Conservation (phyloP, 2,329 filamentous ascomycete species). For the Alternaria sp. region DNA sequence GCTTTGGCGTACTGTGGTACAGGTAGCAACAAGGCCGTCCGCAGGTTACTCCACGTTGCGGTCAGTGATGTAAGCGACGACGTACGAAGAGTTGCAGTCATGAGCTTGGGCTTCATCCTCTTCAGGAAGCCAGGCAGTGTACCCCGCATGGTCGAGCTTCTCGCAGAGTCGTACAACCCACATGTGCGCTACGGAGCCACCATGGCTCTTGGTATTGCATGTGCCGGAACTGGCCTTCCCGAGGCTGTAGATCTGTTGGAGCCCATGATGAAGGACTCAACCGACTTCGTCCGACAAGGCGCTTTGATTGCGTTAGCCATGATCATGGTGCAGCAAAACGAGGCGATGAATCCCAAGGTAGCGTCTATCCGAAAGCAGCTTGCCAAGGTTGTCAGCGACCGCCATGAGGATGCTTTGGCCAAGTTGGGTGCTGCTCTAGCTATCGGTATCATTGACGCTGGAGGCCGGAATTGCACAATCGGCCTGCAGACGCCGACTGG, state of each 20-base stretch:
- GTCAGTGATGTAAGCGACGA: conserved; percentile 99
- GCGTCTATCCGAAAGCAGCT: conserved; percentile 89
- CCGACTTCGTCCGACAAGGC: conserved; percentile 97
- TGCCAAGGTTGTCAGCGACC: conserved; percentile 91
- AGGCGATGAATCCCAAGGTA: conserved; percentile 98
- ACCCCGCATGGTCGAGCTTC: conserved; percentile 96
- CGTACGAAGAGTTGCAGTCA: conserved; percentile 92
- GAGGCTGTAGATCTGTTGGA: conserved; percentile 97
- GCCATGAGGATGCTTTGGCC: conserved; percentile 98
- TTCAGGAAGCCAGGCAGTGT: conserved; percentile 98
- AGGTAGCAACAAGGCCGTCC: conserved; percentile 97
- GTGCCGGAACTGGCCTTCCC: conserved; percentile 92
- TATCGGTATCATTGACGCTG: conserved; percentile 96
- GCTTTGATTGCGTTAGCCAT: conserved; percentile 93
- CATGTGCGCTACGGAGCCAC: conserved; percentile 97
- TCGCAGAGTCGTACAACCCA: conserved; percentile 98
- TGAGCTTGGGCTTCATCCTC: conserved; percentile 97
- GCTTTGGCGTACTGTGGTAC: conserved; percentile 97
- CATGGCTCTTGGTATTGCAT: conserved; percentile 98
- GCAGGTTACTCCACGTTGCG: conserved; percentile 92
- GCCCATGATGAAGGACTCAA: conserved; percentile 99
- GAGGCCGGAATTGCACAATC: conserved; percentile 97
- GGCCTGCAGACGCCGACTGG: conserved; percentile 97
- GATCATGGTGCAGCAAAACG: conserved; percentile 99
- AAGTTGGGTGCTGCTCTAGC: conserved; percentile 97